A percentile compares a stretch with the other conserved stretches of the same genome.
These are phyloP conservation scores for Talaromyces borbonicus DNA, from an alignment of 495 filamentous ascomycete genomes.

Conservation along the genomic window DNA sequence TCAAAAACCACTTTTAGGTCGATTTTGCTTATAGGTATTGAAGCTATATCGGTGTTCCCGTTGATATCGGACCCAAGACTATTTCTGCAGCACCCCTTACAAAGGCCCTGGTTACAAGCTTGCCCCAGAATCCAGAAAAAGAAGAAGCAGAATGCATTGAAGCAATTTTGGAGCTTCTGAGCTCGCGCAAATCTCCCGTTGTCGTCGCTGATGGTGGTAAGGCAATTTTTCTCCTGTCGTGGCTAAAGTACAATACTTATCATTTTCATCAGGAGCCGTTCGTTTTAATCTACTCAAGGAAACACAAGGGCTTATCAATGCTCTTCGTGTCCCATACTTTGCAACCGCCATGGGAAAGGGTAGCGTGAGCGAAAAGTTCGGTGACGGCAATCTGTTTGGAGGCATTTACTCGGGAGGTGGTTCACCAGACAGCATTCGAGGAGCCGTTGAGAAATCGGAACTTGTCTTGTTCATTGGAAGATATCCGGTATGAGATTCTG, in stretches of 20 bases:
- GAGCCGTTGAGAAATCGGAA: constrained; percentile 57
- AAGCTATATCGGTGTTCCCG: constrained; percentile 18
- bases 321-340: constrained; percentile 58
- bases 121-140: constrained; percentile 1
- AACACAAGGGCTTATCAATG: constrained; percentile 54
- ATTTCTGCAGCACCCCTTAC: constrained; percentile 14
- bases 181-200: neutral
- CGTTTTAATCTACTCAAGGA: constrained; percentile 57
- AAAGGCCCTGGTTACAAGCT: constrained; percentile 11
- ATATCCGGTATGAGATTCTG: constrained; percentile 4
- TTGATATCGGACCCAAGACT: constrained; percentile 21
- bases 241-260: neutral
- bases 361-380: constrained; percentile 54
- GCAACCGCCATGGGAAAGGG: constrained; percentile 74
- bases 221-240: neutral
- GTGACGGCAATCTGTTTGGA: constrained; percentile 41
- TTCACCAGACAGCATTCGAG: constrained; percentile 46
- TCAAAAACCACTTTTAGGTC: neutral
- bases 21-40: neutral
- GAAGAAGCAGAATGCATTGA: neutral
- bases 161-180: neutral
- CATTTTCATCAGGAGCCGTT: constrained; percentile 33
- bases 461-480: constrained; percentile 58
- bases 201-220: constrained; percentile 6
- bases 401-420: constrained; percentile 67